Evolutionary conservation across 495 filamentous ascomycete genomes (phyloP), one percentile per base, ranked within the genome.

Genomic region (Cercophora sp.): DNA sequence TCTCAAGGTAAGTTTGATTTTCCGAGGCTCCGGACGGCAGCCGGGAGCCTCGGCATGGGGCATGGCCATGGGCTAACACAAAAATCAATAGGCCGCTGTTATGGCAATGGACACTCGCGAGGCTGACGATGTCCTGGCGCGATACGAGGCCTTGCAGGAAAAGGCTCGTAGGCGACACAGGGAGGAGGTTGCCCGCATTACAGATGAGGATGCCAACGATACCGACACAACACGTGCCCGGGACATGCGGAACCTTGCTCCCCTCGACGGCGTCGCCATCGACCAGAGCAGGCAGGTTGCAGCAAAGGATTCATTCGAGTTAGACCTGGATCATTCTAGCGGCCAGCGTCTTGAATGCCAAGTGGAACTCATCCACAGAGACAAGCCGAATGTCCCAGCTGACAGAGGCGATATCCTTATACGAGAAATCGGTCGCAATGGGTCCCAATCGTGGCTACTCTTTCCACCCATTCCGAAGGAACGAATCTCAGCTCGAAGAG

Each of bases 271-370:
- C 39, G 78, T 96, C n/a, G 73, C 59, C 10, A 80, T 97, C 34
- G 85, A 94, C 58, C 80, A 75, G 24, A 78, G 72, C 24, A 81
- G 87, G 32, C 84, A 86, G 51, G 93, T 99, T 15, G 80, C 80
- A 45, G 91, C 91, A 29, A 84, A 93, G 54, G 93, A 99, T 63
- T 82, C 85, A 42, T 99, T 97, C 70, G 85, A 84, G 50, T 72
- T 99, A 49, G 83, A 92, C 54, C 67, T 99, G 2, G 78, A 79
- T 51, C 93, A 99, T 67, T 94, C 94, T 1, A 94, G 78, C 63
- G 94, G 92, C 0, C 91, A 96, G 60, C 74, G 88, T 32, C 76
- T 97, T 18, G 88, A 87, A 55, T 96, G 93, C 61, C 86, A 85
- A 47, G 82, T 94, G n/a, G 94, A 97, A 63, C 60, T 97, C 5